Evolutionary conservation across 2,329 filamentous ascomycete species (phyloP), one percentile per base, ranked within the genome.

Genomic region (Beauveria scarabaeidicola): DNA sequence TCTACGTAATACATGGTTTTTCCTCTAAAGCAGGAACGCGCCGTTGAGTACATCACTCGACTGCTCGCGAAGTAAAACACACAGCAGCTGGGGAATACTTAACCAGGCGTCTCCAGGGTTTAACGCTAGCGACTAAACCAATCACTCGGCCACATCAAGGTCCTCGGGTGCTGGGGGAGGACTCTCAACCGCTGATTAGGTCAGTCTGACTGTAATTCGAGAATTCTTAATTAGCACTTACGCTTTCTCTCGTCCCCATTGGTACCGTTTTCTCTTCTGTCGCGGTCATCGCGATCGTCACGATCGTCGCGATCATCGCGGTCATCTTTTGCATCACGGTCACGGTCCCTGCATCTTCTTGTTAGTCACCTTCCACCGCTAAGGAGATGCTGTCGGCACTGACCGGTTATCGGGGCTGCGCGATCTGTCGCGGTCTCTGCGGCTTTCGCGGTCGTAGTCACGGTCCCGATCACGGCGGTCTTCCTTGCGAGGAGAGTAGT

Each of bases 211-310:
- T 63, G 59, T 25, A 25, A 52, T 13, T 21, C 56, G 56, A 25
- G 4, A 10, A 41, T n/a, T 7, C 29, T 41, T 10, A 13, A 25
- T 17, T 62, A 58, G 61, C 52, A 70, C 73, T 65, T 75, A 96
- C 92, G 85, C 85, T 97, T 97, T 70, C 90, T 86, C 65, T 96
- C 91, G 66, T 96, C 91, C 62, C 88, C 91, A 69, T 93, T 95
- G 25, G 89, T 81, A 51, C 82, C 88, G 68, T 87, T 88, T 69
- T 94, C 90, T 66, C 87, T 87, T 66, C 86, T 84, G 66, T 90
- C 86, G 63, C 85, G 84, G 67, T 89, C 86, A 61, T 58, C 55
- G 13, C 55, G 55, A 19, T 58, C 86, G 61, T 58, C 55, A 13
- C 55, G 55, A n/a, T 58, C 55, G 65, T 90, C 86, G 64, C 85